A percentile compares a stretch with the other conserved stretches of the same genome.
Evolutionary conservation across 768 basidiomycete species (phyloP).

Genomic region (Tubosaeta brunneosetosa): DNA sequence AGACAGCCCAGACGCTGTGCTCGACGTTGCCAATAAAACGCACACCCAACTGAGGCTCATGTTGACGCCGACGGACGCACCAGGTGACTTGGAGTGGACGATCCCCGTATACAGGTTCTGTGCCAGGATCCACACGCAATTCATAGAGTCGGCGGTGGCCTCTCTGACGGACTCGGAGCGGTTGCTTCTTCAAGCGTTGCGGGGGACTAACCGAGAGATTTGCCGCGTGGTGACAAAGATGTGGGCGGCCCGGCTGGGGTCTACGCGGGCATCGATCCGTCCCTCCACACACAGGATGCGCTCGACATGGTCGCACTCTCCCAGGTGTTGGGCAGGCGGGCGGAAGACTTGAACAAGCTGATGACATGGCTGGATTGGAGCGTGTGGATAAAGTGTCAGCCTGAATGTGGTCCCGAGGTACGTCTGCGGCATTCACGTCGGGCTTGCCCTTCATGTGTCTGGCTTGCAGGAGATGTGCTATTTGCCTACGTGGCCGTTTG

Average conservation of each 20-base stretch:
- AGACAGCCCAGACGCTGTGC: too few relatives aligned
- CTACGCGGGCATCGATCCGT: too few relatives aligned
- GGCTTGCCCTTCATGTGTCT: neutral
- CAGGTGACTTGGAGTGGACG: neutral
- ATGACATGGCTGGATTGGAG: too few relatives aligned
- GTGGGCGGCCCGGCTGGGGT: too few relatives aligned
- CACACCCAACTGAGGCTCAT: too few relatives aligned
- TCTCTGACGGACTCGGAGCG: neutral
- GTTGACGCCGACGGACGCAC: slow-evolving; percentile 28
- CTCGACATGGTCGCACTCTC: neutral
- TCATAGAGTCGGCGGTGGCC: neutral
- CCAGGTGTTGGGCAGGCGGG: too few relatives aligned
- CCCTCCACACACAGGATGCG: neutral
- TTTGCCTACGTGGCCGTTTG: neutral
- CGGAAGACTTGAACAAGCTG: too few relatives aligned
- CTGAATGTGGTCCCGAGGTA: too few relatives aligned
- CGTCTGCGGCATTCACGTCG: neutral
- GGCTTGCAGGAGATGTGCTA: neutral
- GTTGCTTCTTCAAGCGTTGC: neutral
- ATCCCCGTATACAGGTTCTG: neutral
- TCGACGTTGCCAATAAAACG: too few relatives aligned
- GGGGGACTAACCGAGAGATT: neutral
- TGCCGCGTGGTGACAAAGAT: neutral
- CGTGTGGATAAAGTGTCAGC: too few relatives aligned
- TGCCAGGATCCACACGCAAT: neutral